Evolutionary conservation across 495 filamentous ascomycete genomes (phyloP).

Genomic region (Daldinia concentrica): DNA sequence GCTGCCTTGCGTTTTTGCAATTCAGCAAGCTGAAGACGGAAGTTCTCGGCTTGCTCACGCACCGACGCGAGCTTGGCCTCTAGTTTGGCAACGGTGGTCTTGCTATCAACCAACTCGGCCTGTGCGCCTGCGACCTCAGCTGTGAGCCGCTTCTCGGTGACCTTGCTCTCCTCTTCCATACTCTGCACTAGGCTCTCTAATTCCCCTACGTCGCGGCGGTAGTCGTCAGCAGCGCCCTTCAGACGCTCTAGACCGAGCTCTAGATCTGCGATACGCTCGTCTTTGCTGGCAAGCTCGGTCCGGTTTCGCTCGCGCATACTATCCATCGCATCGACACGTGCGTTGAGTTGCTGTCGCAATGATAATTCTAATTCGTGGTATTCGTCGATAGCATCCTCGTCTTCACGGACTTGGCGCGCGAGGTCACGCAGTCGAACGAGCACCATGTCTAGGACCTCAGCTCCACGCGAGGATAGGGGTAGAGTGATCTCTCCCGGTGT

Average conservation of each 20-base stretch:
- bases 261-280: conserved; percentile 65
- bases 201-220: conserved; percentile 68
- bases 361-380: conserved; percentile 60
- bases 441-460: conserved; percentile 57
- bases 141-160: conserved; percentile 34
- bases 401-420: conserved; percentile 56
- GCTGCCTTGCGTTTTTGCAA: conserved; percentile 51
- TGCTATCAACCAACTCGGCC: conserved; percentile 52
- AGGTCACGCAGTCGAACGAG: conserved; percentile 55
- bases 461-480: conserved; percentile 56
- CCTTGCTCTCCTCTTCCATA: conserved; percentile 65
- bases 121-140: conserved; percentile 47
- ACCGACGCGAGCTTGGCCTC: conserved; percentile 43
- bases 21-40: conserved; percentile 53
- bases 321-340: conserved; percentile 55
- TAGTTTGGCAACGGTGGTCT: conserved; percentile 51
- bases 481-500: conserved; percentile 68
- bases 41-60: conserved; percentile 43
- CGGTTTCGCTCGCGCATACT: conserved; percentile 41
- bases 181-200: conserved; percentile 68
- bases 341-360: conserved; percentile 58
- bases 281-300: conserved; percentile 56
- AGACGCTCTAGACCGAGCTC: conserved; percentile 67
- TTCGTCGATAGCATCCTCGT: conserved; percentile 66
- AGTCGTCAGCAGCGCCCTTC: conserved; percentile 67